phyloP scores from a whole-genome alignment of 768 basidiomycete genomes.

The Suillus cothurnatus region DNA sequence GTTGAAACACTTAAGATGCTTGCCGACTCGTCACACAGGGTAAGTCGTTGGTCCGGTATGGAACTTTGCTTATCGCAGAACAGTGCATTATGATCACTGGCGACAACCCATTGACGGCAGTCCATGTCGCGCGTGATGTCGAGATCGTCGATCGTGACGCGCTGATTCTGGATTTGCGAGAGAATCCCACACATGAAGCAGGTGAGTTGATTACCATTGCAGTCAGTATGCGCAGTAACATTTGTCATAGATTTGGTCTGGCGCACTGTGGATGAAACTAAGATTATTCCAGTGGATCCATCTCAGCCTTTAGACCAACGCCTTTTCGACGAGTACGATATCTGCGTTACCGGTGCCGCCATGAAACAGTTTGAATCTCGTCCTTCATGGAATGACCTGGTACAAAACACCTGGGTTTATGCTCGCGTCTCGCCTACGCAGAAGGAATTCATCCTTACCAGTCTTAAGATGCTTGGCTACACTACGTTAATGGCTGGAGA shows the following conservation, averaged over 20 bases:
- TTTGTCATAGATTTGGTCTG: conserved; percentile 73
- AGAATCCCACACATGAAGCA: conserved; percentile 68
- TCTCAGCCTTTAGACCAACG: conserved; percentile 72
- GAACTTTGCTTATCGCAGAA: neutral
- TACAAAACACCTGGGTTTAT: conserved; percentile 97
- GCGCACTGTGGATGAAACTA: conserved; percentile 92
- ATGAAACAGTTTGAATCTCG: conserved; percentile 81
- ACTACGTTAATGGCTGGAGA: conserved; percentile 98
- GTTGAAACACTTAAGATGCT: conserved; percentile 91
- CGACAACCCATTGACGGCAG: conserved; percentile 96
- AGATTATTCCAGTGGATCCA: conserved; percentile 85
- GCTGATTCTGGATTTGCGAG: conserved; percentile 88
- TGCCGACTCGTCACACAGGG: conserved; percentile 93
- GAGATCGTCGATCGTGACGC: conserved; percentile 97
- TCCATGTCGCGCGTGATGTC: conserved; percentile 94
- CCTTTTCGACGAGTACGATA: conserved; percentile 87
- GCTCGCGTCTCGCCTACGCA: conserved; percentile 95
- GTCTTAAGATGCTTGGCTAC: conserved; percentile 87
- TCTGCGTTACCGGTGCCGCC: conserved; percentile 94
- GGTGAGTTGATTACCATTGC: conserved; percentile 48
- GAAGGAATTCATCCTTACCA: conserved; percentile 94
- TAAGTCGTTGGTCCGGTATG: conserved; percentile 42
- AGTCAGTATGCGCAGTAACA: neutral
- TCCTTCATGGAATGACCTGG: conserved; percentile 76
- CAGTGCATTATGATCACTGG: conserved; percentile 99